A percentile compares a stretch with the other conserved stretches of the same genome.
These are phyloP conservation scores for Lolium multiflorum DNA, from an alignment of 176 grass and related monocot genomes.

Conservation along the genomic window DNA sequence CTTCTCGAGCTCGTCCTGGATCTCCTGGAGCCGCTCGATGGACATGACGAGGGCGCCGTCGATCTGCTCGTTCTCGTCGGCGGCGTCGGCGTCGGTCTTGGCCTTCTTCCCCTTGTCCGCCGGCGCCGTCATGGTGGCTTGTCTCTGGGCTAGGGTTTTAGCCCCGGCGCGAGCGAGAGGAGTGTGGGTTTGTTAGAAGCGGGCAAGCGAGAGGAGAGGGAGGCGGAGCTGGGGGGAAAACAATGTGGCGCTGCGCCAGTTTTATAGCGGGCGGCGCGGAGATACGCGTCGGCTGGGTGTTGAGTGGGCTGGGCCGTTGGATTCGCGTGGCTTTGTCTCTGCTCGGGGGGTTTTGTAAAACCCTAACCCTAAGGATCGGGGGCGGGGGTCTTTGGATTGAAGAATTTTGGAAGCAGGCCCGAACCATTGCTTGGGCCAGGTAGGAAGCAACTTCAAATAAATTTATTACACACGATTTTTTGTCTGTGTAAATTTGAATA, in stretches of 20 bases:
- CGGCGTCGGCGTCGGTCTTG: constrained; percentile 56
- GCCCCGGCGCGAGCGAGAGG: constrained; percentile 23
- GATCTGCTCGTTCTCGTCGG: constrained; percentile 74
- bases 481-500: not conserved
- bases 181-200: constrained; percentile 13
- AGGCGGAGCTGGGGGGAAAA: constrained; percentile 46
- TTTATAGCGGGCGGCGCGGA: constrained; percentile 49
- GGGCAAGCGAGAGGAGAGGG: constrained; percentile 35
- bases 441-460: not conserved
- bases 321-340: constrained; percentile 29
- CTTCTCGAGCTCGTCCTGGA: constrained; percentile 90
- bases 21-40: constrained; percentile 90
- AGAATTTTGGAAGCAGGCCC: not conserved
- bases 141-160: constrained; percentile 75
- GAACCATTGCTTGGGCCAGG: not conserved
- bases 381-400: not conserved
- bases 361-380: constrained; percentile 61
- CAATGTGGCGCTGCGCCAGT: not conserved
- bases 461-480: not conserved
- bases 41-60: constrained; percentile 76
- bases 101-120: constrained; percentile 89
- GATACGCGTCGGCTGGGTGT: constrained; percentile 39
- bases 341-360: constrained; percentile 45
- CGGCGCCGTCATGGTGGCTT: constrained; percentile 53
- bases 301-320: constrained; percentile 41